Base-by-base conservation (phyloP, 1,284 basidiomycete species). In the Athelia sp. region DNA sequence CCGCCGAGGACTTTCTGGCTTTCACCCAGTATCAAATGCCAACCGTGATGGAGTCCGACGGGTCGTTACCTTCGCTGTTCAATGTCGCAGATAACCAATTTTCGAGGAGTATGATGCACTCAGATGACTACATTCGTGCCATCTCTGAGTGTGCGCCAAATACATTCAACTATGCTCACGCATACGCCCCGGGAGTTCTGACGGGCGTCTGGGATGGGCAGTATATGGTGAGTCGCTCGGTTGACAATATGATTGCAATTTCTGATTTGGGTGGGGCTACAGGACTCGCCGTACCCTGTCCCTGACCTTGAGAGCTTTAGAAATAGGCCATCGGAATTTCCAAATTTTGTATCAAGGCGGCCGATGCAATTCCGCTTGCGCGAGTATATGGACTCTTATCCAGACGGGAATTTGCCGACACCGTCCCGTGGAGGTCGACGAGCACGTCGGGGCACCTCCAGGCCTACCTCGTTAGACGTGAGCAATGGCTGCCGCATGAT, bases 171-270 rank as follows among this genome's bases (percentile, higher is more conserved):
- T 26, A 9, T 11, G 11, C 43, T 6, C 56, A 60, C 56, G 42
- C 57, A 24, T 74, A 73, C 54, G 58, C 66, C 57, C 71, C 70
- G 48, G 70, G 75, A 22, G 57, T 69, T 32, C 64, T 82, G 49
- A 66, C 73, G 36, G 81, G 79, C 3, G 57, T 75, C 50, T 82
- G 81, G 80, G 74, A 81, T 61, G 80, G 80, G 1, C 68, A 65
- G 45, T 76, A 72, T 58, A 76, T 78, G 75, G 80, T 80, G 55
- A 58, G 59, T 54, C 40, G 32, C 23, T 14, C 13, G 31, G 18
- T 47, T 24, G 3, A 50, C 43, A n/a, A 4, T 21, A 21, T 23
- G 8, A 6, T 9, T 8, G 18, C 18, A n/a, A 6, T 11, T n/a
- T 4, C 23, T 23, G 4, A 21, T 44, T n/a, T n/a, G 43, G n/a